These are phyloP conservation scores for Schoenoplectus tabernaemontani DNA, from an alignment of 202 grass and related monocot genomes.

Conservation along the genomic window DNA sequence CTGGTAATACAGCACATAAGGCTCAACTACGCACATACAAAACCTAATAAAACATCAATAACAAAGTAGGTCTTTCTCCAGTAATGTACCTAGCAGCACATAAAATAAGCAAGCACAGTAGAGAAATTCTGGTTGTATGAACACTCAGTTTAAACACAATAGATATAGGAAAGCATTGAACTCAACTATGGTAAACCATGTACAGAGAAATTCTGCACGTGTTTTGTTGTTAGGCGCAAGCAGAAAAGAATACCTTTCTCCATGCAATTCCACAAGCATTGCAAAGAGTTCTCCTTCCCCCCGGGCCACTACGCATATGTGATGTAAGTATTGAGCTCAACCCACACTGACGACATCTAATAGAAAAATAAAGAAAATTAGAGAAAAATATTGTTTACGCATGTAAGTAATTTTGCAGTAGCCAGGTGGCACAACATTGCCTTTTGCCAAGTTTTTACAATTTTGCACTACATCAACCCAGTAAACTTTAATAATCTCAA, in stretches of 20 bases:
- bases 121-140: neutral
- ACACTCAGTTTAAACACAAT: neutral
- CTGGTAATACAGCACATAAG: neutral
- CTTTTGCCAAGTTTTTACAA: neutral
- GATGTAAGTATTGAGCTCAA: slow-evolving; percentile 44
- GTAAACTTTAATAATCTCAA: neutral
- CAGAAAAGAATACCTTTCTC: slow-evolving; percentile 39
- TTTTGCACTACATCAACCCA: neutral
- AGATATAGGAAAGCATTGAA: neutral
- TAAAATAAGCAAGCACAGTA: neutral
- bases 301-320: slow-evolving; percentile 45
- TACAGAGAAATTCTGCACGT: neutral
- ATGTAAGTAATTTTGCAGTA: neutral
- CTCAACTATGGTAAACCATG: neutral
- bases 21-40: neutral
- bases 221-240: neutral
- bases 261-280: slow-evolving; percentile 56
- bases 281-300: slow-evolving; percentile 40
- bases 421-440: neutral
- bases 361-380: neutral
- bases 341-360: slow-evolving; percentile 45
- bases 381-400: neutral
- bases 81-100: neutral
- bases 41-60: neutral
- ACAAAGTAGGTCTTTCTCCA: neutral